Evolutionary conservation across 2,329 filamentous ascomycete species (phyloP).

Genomic region (Byssothecium circinans): DNA sequence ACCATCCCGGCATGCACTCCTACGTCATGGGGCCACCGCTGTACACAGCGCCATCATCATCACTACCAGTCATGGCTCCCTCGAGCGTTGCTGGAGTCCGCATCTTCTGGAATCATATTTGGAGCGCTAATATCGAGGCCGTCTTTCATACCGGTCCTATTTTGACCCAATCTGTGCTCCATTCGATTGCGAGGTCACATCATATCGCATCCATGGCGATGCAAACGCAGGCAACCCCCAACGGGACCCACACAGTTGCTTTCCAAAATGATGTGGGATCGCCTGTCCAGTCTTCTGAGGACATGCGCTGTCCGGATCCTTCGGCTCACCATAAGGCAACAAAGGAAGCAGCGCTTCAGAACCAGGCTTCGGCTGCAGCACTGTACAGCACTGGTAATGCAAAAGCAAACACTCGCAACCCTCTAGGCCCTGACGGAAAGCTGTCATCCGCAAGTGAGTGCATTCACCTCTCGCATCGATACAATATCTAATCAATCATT

Average conservation of each 20-base stretch:
- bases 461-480: constrained; percentile 7
- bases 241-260: constrained; percentile 23
- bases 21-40: constrained; percentile 29
- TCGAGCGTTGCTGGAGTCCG: constrained; percentile 6
- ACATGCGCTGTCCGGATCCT: constrained; percentile 47
- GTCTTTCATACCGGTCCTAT: background rate
- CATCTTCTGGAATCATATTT: background rate
- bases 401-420: constrained; percentile 31
- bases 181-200: no score
- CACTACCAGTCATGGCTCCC: constrained; percentile 18
- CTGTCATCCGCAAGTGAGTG: constrained; percentile 59
- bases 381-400: constrained; percentile 55
- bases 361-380: constrained; percentile 62
- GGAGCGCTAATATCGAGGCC: background rate
- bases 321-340: constrained; percentile 40
- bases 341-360: constrained; percentile 45
- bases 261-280: constrained; percentile 17
- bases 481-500: constrained; percentile 15
- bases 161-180: no score
- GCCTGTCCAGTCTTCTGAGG: background rate
- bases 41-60: constrained; percentile 26
- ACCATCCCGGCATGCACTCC: constrained; percentile 8
- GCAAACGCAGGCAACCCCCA: constrained; percentile 24
- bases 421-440: constrained; percentile 57
- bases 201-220: constrained; percentile 28